Evolutionary conservation across 148 eudicot species (phyloP).

Genomic region (Vaccinium corymbosum): DNA sequence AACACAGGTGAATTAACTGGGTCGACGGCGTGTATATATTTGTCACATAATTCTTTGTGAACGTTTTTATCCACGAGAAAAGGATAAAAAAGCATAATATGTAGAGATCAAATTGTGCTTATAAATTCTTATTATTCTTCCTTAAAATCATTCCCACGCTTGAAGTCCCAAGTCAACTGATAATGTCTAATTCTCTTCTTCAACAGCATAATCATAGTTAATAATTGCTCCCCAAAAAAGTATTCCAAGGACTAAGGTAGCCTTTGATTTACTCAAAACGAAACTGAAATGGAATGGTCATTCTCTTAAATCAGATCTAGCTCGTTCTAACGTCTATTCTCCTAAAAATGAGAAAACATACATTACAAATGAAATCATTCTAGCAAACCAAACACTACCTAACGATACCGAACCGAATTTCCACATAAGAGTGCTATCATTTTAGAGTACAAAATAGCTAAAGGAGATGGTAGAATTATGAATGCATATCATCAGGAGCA

Average conservation of each 20-base stretch:
- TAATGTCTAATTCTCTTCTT: neutral
- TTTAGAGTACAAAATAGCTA: neutral
- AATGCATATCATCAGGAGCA: conserved; percentile 41
- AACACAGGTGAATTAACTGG: neutral
- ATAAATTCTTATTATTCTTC: neutral
- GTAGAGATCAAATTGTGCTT: no score
- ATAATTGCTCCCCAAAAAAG: neutral
- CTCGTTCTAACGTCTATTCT: neutral
- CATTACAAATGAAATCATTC: neutral
- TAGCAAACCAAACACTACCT: neutral
- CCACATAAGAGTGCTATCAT: neutral
- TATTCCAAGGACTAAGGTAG: neutral
- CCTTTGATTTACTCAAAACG: neutral
- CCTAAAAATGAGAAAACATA: neutral
- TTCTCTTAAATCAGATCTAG: neutral
- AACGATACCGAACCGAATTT: neutral
- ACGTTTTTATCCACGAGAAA: neutral
- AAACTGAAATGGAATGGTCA: neutral
- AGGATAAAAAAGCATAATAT: no score
- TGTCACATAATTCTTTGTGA: neutral
- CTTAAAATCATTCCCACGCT: neutral
- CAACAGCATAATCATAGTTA: neutral
- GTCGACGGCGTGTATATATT: no score
- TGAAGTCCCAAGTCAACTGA: neutral
- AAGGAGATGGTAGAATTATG: neutral